These are phyloP conservation scores for Bondarzewia mesenterica DNA, from an alignment of 1,284 basidiomycete species.

Conservation along the genomic window DNA sequence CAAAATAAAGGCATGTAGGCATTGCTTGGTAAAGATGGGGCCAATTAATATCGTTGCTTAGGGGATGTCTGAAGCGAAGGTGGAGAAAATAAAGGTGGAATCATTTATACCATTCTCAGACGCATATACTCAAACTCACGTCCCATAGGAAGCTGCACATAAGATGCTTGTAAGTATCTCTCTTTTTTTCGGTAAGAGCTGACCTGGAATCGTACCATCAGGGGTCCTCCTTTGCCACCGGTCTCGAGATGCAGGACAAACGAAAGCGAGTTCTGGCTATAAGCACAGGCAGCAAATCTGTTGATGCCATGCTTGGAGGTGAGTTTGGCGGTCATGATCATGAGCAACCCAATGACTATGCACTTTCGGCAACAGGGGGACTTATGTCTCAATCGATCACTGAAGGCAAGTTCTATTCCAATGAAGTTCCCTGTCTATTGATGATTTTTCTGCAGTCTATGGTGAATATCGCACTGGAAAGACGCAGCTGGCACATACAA, in stretches of 20 bases:
- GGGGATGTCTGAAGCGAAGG: constrained; percentile 87
- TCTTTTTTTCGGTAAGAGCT: constrained; percentile 1
- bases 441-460: constrained; percentile 41
- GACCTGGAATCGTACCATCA: constrained; percentile 20
- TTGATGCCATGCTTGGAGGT: constrained; percentile 85
- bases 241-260: constrained; percentile 81
- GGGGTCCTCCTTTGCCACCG: constrained; percentile 86
- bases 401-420: constrained; percentile 52
- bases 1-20: constrained; percentile 73
- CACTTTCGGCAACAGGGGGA: constrained; percentile 46
- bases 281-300: constrained; percentile 86
- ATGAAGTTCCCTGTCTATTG: neutral
- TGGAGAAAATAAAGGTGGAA: constrained; percentile 87
- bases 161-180: constrained; percentile 63
- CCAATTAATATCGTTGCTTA: constrained; percentile 18
- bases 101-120: no score
- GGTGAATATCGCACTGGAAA: constrained; percentile 82
- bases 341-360: constrained; percentile 1
- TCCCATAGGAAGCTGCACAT: constrained; percentile 79
- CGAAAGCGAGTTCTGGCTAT: constrained; percentile 73
- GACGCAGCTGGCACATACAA: constrained; percentile 88
- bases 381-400: constrained; percentile 87
- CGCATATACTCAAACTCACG: no score
- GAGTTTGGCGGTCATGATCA: constrained; percentile 12
- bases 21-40: neutral